phyloP scores from a whole-genome alignment of 2,329 filamentous ascomycete species.

The Pseudocercospora musae region DNA sequence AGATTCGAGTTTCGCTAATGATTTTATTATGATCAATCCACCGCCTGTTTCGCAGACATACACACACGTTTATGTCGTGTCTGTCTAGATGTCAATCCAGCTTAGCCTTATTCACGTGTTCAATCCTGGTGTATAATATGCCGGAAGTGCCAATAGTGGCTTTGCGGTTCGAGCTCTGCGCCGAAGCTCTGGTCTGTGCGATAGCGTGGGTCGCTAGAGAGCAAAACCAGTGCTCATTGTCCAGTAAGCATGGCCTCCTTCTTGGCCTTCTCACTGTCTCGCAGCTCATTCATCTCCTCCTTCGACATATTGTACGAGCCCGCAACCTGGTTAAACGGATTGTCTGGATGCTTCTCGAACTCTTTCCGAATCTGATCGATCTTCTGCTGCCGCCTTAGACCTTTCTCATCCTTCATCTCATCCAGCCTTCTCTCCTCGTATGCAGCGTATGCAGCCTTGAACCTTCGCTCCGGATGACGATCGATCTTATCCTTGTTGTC shows the following conservation, averaged over 20 bases:
- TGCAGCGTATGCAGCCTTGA: slow-evolving; percentile 77
- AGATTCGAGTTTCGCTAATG: too few relatives aligned
- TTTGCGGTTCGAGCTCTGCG: background rate
- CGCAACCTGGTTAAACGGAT: slow-evolving; percentile 86
- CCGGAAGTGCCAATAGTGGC: background rate
- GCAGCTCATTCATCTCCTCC: slow-evolving; percentile 69
- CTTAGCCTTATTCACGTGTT: too few relatives aligned
- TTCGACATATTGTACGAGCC: slow-evolving; percentile 73
- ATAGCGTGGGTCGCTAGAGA: background rate
- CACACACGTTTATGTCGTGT: background rate
- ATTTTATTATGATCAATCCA: too few relatives aligned
- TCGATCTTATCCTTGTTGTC: slow-evolving; percentile 70
- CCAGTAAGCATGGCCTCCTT: slow-evolving; percentile 30
- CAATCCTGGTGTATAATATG: too few relatives aligned
- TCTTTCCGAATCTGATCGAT: slow-evolving; percentile 82
- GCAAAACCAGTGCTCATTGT: slow-evolving; percentile 1
- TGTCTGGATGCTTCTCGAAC: slow-evolving; percentile 91
- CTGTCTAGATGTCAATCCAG: background rate
- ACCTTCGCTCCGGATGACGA: slow-evolving; percentile 80
- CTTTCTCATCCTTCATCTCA: slow-evolving; percentile 83
- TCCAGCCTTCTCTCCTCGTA: slow-evolving; percentile 77
- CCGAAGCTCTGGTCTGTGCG: background rate
- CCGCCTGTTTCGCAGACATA: background rate
- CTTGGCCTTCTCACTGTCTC: slow-evolving; percentile 39
- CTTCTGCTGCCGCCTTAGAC: slow-evolving; percentile 77